These are phyloP conservation scores for Penicillium verhagenii DNA, from an alignment of 495 filamentous ascomycete genomes.

Conservation along the genomic window DNA sequence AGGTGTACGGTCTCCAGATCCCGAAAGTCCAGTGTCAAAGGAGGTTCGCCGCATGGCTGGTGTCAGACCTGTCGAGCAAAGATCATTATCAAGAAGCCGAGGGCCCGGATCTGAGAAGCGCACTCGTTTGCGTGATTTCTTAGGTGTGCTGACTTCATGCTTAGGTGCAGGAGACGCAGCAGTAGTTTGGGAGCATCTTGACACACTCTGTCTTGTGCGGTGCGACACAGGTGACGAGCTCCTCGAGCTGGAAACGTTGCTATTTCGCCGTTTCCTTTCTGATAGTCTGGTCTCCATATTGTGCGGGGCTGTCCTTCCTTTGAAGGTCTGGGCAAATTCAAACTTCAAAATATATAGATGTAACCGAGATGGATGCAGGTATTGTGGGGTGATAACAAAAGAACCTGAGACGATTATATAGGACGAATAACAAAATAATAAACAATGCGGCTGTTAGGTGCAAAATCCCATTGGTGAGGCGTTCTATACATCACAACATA, in stretches of 20 bases:
- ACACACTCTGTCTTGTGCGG: slow-evolving; percentile 17
- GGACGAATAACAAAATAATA: slow-evolving; percentile 9
- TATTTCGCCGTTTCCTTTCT: slow-evolving; percentile 31
- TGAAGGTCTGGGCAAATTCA: too few relatives aligned
- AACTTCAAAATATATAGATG: too few relatives aligned
- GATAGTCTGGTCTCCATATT: slow-evolving; percentile 34
- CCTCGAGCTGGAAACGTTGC: slow-evolving; percentile 21
- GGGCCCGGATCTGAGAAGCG: slow-evolving; percentile 73
- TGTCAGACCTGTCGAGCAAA: slow-evolving; percentile 62
- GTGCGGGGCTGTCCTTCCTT: too few relatives aligned
- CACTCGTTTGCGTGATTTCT: slow-evolving; percentile 57
- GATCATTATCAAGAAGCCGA: slow-evolving; percentile 25
- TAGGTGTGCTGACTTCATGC: slow-evolving; percentile 22
- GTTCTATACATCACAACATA: slow-evolving; percentile 29
- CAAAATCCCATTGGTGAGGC: slow-evolving; percentile 9
- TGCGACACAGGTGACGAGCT: slow-evolving; percentile 20
- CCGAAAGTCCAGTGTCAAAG: slow-evolving; percentile 7
- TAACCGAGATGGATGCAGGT: background rate
- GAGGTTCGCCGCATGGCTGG: slow-evolving; percentile 62
- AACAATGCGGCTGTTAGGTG: slow-evolving; percentile 6
- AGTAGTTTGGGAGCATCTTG: background rate
- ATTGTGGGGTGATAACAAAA: slow-evolving; percentile 3
- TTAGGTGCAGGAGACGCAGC: background rate
- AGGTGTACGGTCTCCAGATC: slow-evolving; percentile 33
- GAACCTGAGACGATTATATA: background rate